phyloP scores from a whole-genome alignment of 805 yeast species.

The Saccharomyces eubayanus region DNA sequence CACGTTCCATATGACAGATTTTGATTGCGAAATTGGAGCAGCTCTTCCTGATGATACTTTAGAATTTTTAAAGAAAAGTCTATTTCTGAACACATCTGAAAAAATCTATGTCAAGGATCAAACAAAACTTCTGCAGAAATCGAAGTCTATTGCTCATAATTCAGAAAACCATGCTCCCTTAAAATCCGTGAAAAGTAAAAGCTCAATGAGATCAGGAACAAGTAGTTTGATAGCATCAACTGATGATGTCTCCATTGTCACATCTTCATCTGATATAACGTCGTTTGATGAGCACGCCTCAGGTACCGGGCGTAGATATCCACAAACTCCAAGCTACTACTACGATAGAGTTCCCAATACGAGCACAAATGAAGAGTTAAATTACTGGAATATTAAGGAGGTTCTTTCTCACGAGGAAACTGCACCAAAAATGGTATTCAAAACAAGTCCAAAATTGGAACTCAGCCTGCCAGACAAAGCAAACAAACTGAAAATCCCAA shows the following conservation, averaged over 20 bases:
- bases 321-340: slow-evolving; percentile 29
- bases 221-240: slow-evolving; percentile 20
- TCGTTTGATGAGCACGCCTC: slow-evolving; percentile 25
- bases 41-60: slow-evolving; percentile 45
- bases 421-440: slow-evolving; percentile 7
- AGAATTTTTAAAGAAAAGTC: slow-evolving; percentile 29
- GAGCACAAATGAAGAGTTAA: slow-evolving; percentile 17
- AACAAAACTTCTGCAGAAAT: slow-evolving; percentile 12
- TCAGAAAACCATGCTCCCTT: slow-evolving; percentile 12
- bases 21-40: slow-evolving; percentile 50
- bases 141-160: slow-evolving; percentile 13
- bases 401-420: slow-evolving; percentile 7
- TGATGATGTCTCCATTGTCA: slow-evolving; percentile 23
- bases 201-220: slow-evolving; percentile 21
- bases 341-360: slow-evolving; percentile 15
- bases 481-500: background rate
- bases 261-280: slow-evolving; percentile 26
- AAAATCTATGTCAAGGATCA: slow-evolving; percentile 26
- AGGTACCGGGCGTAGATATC: slow-evolving; percentile 21
- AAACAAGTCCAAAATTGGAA: slow-evolving; percentile 3
- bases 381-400: slow-evolving; percentile 27
- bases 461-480: slow-evolving; percentile 5
- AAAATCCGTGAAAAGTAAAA: slow-evolving; percentile 20
- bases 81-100: slow-evolving; percentile 29
- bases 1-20: slow-evolving; percentile 58